Evolutionary conservation across 495 filamentous ascomycete genomes (phyloP), one percentile per base, ranked within the genome.

Genomic region (Pseudoneurospora amorphoporcata): DNA sequence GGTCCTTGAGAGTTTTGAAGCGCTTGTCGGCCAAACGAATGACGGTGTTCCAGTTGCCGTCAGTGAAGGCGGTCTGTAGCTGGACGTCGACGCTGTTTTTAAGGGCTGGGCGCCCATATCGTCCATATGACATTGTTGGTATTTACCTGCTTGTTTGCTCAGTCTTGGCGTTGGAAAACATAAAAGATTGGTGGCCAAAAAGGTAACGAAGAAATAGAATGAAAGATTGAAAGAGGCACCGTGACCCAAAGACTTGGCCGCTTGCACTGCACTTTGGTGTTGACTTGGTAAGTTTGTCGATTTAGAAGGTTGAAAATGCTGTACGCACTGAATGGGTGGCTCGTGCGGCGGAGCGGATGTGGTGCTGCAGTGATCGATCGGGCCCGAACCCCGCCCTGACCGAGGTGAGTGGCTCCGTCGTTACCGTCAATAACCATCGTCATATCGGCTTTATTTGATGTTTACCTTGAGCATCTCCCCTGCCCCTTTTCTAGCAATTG

Each of bases 11-110:
- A 1, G 75, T 69, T 69, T 79, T 82, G 43, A 78, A 75, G n/a
- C 83, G 78, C 61, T 83, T 81, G 41, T 81, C 79, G 1, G 84
- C 84, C 8, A 86, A 75, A 39, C 80, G 81, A 8, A 82, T 76
- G 45, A 81, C 81, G 1, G 75, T 70, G n/a, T 65, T 68, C 84
- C 84, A 86, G 74, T 84, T 83, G 43, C 81, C 76, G 29, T 84
- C 83, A 32, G 72, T 75, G 47, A 82, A 86, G 35, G 81, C 81
- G 8, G 77, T 77, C 72, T 81, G 77, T 16, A 86, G 75, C 58
- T 79, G 78, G 35, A 80, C 45, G 69, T 84, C 83, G 6, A 83
- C 79, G 53, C 72, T 79, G 69, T 68, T 77, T 77, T 81, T 84
- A 23, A 83, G 81, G 43, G 77, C 74, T 39, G 79, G 79, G 29